Evolutionary conservation across 2,329 filamentous ascomycete genomes (phyloP), one percentile per base, ranked within the genome.

Genomic region (Cyphellophora attinorum): DNA sequence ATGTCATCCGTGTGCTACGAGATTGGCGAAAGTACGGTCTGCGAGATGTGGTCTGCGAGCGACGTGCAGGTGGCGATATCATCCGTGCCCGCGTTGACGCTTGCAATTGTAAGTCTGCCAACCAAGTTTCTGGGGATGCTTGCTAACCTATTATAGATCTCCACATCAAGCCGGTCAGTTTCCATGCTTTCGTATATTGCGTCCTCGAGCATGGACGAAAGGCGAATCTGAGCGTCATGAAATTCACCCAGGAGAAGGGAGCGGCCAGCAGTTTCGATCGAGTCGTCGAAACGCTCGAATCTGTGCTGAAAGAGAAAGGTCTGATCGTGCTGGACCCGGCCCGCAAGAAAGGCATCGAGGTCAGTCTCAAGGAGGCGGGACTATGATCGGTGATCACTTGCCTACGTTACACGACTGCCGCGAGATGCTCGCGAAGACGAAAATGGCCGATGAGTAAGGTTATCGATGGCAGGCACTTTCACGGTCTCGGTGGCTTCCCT

Each of bases 191-290:
- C 56, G 72, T 95, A 41, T 93, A 93, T 63, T 85, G 81, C 2
- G 81, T 93, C 23, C 81, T 93, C 42, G 84, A 94, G 61, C 82
- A 91, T 52, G 84, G 84, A 31, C 79, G 75, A 50, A 79, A 76
- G 44, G 78, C 76, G 29, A 79, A 79, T 30, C 70, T 95, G 35
- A 83, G 81, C 55, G 77, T 95, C 45, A 76, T 84, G 18, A 80
- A 85, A 21, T 85, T 95, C 56, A 89, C 83, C 2, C 88, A 95
- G 53, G 85, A 91, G 53, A 79, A 79, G 38, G 91, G 89, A n/a
- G 88, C 89, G 2, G 86, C 85, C 23, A 91, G 81, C 50, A 91
- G 82, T 48, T 93, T 96, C 62, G 74, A 85, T 54, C 79, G 76
- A 52, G 82, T 94, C 6, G 74, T 93, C 16, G 81, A 86, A 39